Conservation (phyloP, 1,139 yeast genomes). For the Yamadazyma diddensiae region DNA sequence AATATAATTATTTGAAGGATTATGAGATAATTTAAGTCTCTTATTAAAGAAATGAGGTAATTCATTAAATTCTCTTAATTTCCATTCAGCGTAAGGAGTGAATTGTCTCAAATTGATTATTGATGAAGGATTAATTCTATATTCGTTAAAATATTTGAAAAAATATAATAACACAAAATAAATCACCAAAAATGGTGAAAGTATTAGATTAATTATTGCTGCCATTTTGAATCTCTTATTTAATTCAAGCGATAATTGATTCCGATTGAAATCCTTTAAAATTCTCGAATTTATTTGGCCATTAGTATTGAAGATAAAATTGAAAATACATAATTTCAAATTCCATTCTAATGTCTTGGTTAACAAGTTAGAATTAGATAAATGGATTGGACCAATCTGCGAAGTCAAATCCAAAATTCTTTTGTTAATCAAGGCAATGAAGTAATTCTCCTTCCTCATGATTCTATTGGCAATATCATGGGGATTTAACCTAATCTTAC, state of each 20-base stretch:
- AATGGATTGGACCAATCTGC: conserved; percentile 17
- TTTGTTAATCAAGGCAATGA: conserved; percentile 84
- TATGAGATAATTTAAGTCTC: conserved; percentile 72
- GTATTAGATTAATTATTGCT: conserved; percentile 74
- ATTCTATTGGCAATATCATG: conserved; percentile 94
- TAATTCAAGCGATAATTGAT: conserved; percentile 65
- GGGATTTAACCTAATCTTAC: conserved; percentile 78
- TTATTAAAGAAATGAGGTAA: conserved; percentile 82
- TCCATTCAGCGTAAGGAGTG: conserved; percentile 95
- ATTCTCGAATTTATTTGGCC: conserved; percentile 81
- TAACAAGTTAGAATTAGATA: conserved; percentile 45
- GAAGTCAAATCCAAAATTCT: conserved; percentile 64
- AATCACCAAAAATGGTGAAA: conserved; percentile 82
- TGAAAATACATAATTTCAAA: conserved; percentile 79
- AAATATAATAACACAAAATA: conserved; percentile 82
- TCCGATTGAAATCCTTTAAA: conserved; percentile 69
- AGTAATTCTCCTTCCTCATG: conserved; percentile 91
- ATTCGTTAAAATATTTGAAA: conserved; percentile 89
- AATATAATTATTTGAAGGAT: conserved; percentile 77
- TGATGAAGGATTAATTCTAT: conserved; percentile 82
- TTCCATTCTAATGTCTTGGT: conserved; percentile 96
- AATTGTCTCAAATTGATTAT: conserved; percentile 79
- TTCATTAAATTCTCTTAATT: conserved; percentile 89
- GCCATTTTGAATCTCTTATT: conserved; percentile 81
- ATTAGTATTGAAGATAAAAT: conserved; percentile 75